Evolutionary conservation across 331 rosid genomes (phyloP), one percentile per base, ranked within the genome.

Genomic region (Erythrophleum ivorense): DNA sequence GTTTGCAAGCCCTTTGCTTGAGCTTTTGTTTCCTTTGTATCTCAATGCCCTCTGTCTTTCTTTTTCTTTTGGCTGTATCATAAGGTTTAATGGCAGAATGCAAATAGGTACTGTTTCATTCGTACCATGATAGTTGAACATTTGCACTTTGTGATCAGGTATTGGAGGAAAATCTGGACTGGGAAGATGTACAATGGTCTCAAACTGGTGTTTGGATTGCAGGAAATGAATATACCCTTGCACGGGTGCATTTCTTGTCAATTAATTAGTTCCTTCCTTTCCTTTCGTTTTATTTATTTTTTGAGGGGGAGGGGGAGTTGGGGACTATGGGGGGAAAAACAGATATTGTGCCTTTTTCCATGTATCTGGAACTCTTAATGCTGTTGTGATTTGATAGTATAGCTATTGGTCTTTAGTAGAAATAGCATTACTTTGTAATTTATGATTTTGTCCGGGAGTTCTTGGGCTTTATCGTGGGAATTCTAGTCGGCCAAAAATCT

Each of bases 161-260:
- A 49, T 75, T 95, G 84, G 96, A 90, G 90, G 98, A 95, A 78
- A 93, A 93, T 71, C 80, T 95, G 67, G 99, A 92, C 58, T 95
- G 99, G 99, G 99, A 93, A 85, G 98, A 95, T 76, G 90, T 93
- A 18, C 98, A 88, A 76, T 95, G 99, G 99, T 95, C 99, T 1
- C 98, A 95, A 76, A 89, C 96, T 24, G 99, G 99, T 49, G 98
- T 95, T 53, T 95, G 99, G 98, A 87, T 95, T 82, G 97, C 92
- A 12, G 96, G 94, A 29, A 91, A 90, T 82, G 99, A 95, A 76
- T 93, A 95, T 83, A 80, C 87, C 24, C 96, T 95, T 54, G 97
- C 98, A 16, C 94, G 99, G 48, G 98, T 93, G 79, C 98, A 95
- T 91, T 95, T 93, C 89, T 78, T 95, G 68, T 91, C 96, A 10